phyloP scores from a whole-genome alignment of 345 rosid species.

The Streptanthus diversifolius region DNA sequence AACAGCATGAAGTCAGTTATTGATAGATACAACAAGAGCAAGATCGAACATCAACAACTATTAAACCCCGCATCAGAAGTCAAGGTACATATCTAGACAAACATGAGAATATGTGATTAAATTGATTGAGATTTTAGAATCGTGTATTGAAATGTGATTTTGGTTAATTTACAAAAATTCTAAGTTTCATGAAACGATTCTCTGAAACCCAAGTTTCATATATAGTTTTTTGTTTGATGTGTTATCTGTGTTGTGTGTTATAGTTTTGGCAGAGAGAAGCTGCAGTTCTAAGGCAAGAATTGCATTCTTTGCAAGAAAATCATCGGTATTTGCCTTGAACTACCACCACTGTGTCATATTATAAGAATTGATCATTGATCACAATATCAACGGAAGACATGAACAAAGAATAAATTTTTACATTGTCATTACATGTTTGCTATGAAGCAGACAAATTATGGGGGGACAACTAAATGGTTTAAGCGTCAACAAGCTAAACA shows the following conservation, averaged over 20 bases:
- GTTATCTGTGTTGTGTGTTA: slow-evolving; percentile 5
- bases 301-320: slow-evolving; percentile 58
- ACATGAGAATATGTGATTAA: not conserved
- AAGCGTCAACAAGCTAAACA: slow-evolving; percentile 48
- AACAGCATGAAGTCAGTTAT: slow-evolving; percentile 64
- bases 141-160: not conserved
- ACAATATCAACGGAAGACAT: not conserved
- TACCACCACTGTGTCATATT: not conserved
- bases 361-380: not conserved
- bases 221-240: not conserved
- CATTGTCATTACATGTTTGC: not conserved
- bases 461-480: slow-evolving; percentile 73
- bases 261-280: slow-evolving; percentile 77
- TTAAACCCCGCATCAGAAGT: slow-evolving; percentile 56
- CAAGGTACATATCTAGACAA: slow-evolving; percentile 43
- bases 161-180: not conserved
- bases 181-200: not conserved
- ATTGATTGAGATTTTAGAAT: not conserved
- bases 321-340: slow-evolving; percentile 44
- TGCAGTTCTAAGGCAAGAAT: slow-evolving; percentile 54
- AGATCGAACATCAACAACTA: slow-evolving; percentile 56
- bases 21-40: slow-evolving; percentile 58
- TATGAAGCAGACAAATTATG: slow-evolving; percentile 53
- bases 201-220: not conserved
- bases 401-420: not conserved